Conservation (phyloP, 371 early-diverging fungal species). For the Mucor sp. region DNA sequence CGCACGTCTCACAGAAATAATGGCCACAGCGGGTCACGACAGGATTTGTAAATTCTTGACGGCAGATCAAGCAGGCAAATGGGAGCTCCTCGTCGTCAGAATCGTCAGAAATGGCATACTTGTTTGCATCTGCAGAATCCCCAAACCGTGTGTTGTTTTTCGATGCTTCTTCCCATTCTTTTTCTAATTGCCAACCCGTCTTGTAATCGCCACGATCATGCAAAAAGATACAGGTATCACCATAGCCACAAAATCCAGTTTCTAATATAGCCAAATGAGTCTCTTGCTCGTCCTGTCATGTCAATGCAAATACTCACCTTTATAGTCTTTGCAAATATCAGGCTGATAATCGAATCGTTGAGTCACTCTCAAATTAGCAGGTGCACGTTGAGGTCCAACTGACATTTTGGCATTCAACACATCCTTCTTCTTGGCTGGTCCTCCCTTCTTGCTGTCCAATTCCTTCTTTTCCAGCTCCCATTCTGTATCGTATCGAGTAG, state of each 20-base stretch:
- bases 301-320: slow-evolving; percentile 53
- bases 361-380: slow-evolving; percentile 85
- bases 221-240: slow-evolving; percentile 96
- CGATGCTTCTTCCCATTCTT: slow-evolving; percentile 92
- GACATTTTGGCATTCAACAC: slow-evolving; percentile 56
- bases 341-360: slow-evolving; percentile 95
- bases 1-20: slow-evolving; percentile 96
- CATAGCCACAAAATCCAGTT: slow-evolving; percentile 95
- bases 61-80: slow-evolving; percentile 93
- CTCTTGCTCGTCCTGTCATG: background rate
- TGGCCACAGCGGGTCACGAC: slow-evolving; percentile 93
- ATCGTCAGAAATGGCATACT: slow-evolving; percentile 56
- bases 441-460: slow-evolving; percentile 31
- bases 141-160: slow-evolving; percentile 59
- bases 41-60: slow-evolving; percentile 83
- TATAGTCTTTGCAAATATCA: slow-evolving; percentile 99
- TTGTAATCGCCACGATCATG: slow-evolving; percentile 98
- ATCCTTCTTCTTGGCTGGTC: slow-evolving; percentile 30
- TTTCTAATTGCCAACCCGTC: slow-evolving; percentile 93
- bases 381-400: slow-evolving; percentile 86
- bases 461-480: slow-evolving; percentile 50
- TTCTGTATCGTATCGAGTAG: slow-evolving; percentile 56
- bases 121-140: slow-evolving; percentile 43
- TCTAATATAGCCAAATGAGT: slow-evolving; percentile 34
- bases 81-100: slow-evolving; percentile 74